Percentiles rank a stretch among this genome's conserved stretches.
phyloP scores from a whole-genome alignment of 805 yeast genomes.

The Candida patagonica region DNA sequence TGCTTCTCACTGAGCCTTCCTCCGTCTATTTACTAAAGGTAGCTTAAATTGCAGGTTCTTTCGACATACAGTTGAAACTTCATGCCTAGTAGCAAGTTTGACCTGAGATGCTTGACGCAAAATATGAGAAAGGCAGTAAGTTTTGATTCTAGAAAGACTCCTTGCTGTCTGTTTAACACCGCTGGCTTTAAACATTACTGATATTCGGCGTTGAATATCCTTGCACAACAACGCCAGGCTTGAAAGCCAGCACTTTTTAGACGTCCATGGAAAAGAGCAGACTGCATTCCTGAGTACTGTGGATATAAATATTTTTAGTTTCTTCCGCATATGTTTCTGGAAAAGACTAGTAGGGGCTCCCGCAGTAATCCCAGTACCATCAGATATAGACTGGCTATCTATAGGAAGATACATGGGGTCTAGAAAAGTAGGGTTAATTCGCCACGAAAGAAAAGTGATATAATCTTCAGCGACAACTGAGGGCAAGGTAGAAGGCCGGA shows the following conservation, averaged over 20 bases:
- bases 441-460: slow-evolving; percentile 13
- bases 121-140: not conserved
- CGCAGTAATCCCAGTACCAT: slow-evolving; percentile 1
- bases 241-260: not conserved
- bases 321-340: not conserved
- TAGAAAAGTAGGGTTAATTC: slow-evolving; percentile 14
- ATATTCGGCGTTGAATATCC: not conserved
- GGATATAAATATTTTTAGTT: not conserved
- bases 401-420: slow-evolving; percentile 8
- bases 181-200: not conserved
- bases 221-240: not conserved
- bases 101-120: not conserved
- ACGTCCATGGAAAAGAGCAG: not conserved
- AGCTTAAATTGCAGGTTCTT: no score
- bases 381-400: not conserved
- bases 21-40: no score
- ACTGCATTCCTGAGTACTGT: not conserved
- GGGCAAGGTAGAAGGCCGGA: slow-evolving; percentile 9
- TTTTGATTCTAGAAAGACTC: not conserved
- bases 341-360: not conserved
- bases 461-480: slow-evolving; percentile 5
- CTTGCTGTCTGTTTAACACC: not conserved
- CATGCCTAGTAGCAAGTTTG: not conserved
- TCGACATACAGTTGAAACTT: no score
- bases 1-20: no score